These are phyloP conservation scores for Blastomyces parvus DNA, from an alignment of 2,329 filamentous ascomycete genomes.

Conservation along the genomic window DNA sequence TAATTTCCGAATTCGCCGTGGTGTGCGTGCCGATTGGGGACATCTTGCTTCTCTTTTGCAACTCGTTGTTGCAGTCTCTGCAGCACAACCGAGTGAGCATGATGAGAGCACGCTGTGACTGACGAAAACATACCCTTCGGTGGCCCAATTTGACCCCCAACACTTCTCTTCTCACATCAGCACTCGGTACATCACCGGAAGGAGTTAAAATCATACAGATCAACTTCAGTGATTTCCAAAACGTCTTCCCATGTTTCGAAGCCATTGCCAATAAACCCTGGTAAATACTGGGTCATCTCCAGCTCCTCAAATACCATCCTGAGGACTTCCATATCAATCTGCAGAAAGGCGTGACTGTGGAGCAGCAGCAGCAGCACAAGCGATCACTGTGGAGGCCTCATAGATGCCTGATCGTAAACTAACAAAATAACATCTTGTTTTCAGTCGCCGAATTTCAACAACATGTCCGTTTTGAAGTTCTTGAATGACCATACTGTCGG, in stretches of 20 bases:
- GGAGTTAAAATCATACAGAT: conserved; percentile 9
- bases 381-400: not conserved
- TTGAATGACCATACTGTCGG: not conserved
- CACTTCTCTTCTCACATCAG: conserved; percentile 10
- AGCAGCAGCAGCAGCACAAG: not conserved
- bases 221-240: conserved; percentile 12
- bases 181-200: not conserved
- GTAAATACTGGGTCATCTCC: conserved; percentile 11
- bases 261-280: conserved; percentile 10
- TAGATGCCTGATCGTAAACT: not conserved
- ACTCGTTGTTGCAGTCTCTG: conserved; percentile 11
- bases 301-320: conserved; percentile 9
- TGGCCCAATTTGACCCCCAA: conserved; percentile 12
- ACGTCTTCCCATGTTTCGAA: conserved; percentile 12
- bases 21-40: not conserved
- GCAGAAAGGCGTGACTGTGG: conserved; percentile 1
- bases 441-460: not conserved
- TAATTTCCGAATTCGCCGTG: conserved; percentile 1
- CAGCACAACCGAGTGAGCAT: conserved; percentile 1
- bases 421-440: conserved; percentile 3
- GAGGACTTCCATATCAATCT: conserved; percentile 9
- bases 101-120: not conserved
- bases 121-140: conserved; percentile 6
- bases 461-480: not conserved
- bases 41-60: conserved; percentile 8